Conservation (phyloP, 2,329 filamentous ascomycete species). For the Paraphaeosphaeria sporulosa region DNA sequence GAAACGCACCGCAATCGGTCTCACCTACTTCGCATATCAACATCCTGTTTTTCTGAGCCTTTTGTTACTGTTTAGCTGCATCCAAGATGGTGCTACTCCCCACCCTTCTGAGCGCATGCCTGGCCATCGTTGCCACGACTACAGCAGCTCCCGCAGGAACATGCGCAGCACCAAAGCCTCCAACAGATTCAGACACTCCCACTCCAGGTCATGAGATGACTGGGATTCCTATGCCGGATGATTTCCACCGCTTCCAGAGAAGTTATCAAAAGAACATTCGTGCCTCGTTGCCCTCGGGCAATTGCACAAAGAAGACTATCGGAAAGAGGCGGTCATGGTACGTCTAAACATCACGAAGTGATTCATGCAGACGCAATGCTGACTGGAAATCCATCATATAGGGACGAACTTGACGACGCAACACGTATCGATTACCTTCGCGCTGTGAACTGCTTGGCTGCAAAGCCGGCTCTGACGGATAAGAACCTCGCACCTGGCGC, state of each 20-base stretch:
- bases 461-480: conserved; percentile 8
- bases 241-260: neutral
- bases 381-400: neutral
- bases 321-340: conserved; percentile 7
- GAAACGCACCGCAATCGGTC: neutral
- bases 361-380: neutral
- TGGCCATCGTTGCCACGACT: neutral
- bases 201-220: neutral
- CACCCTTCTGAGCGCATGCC: neutral
- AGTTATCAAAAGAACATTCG: neutral
- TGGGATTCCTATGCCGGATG: conserved; percentile 1
- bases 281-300: conserved; percentile 2
- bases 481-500: conserved; percentile 10
- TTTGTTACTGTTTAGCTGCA: neutral
- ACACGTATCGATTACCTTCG: conserved; percentile 12
- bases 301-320: neutral
- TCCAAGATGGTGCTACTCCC: neutral
- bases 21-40: neutral
- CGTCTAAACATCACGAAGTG: neutral
- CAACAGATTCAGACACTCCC: neutral
- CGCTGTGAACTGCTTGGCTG: conserved; percentile 12
- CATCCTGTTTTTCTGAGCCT: neutral
- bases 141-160: conserved; percentile 5
- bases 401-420: conserved; percentile 13
- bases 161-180: neutral